Evolutionary conservation across 108 stramenopile species (phyloP), one percentile per base, ranked within the genome.

Genomic region (Cyclostephanos invisitatus): DNA sequence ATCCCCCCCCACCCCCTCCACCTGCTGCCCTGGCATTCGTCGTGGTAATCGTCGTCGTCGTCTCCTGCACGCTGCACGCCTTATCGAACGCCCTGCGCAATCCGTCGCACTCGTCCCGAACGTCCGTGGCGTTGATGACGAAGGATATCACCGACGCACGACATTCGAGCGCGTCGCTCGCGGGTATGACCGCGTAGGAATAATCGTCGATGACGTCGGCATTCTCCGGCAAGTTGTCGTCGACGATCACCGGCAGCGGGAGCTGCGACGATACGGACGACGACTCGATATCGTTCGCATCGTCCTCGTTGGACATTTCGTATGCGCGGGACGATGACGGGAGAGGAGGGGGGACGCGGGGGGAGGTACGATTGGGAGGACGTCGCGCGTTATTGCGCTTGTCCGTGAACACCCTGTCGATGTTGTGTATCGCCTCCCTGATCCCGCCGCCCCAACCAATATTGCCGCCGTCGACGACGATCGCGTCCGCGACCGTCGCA

Each of bases 81-180:
- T 87, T 83, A 67, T 90, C 91, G 64, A 89, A 94, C 5, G 91
- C 93, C 67, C 89, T 90, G 51, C 81, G 73, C 59, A 94, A 73
- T 37, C 93, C 93, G 54, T 90, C 89, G 74, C 93, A 94, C 78
- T 94, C 93, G 77, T 94, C 93, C 74, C 85, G 87, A 29, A 74
- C 73, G 70, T 94, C 90, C 5, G 93, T 91, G 8, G 93, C 93
- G 78, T 91, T 94, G 35, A 94, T 94, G 50, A 94, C 93, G 78
- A 87, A 94, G 22, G 81, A 83, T 25, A 91, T 64, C 18, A 94
- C 90, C 21, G 83, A 78, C 0, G 88, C 78, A 17, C 85, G 82
- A 67, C 93, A 94, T 32, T 87, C 74, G 14, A 91, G 83, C 17
- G 85, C 87, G 62, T 93, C 88, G 9, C 84, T 74, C 2, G 89